Evolutionary conservation across 805 yeast species (phyloP), one percentile per base, ranked within the genome.

Genomic region (Yarrowia sp.): DNA sequence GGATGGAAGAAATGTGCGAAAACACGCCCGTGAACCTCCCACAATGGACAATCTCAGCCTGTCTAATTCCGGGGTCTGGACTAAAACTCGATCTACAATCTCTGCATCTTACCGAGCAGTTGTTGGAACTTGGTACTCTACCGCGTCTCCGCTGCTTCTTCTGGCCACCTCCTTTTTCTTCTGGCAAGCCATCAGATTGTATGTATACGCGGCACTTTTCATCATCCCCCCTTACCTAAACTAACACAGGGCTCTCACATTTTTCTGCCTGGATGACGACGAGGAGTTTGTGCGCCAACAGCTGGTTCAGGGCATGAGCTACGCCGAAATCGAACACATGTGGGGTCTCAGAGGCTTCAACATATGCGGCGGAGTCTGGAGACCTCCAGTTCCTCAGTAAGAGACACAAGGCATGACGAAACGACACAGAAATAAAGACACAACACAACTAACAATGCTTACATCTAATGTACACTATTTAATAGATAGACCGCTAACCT

Each of bases 231-330:
- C 14, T 12, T 59, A 32, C 52, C 65, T 43, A 43, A 36, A 45
- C 65, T 59, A 59, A 59, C 65, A 45, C 65, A 59, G 65, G 65
- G 65, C 65, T 11, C 52, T 59, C 22, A 59, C 52, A 9, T 59
- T 59, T 45, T 45, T 59, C 52, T 59, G 65, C 46, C 65, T 59
- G 42, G 52, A 59, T 48, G 65, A 59, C 52, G 65, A 59, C 52
- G 65, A 59, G 52, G 65, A 59, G 42, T 59, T 59, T 59, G 65
- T 59, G 35, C 65, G 65, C 40, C 65, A 59, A 19, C 65, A 59
- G 52, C 65, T 59, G 35, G 41, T 59, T 8, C 50, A 59, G 52
- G 65, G 65, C 42, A 59, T 59, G 65, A 43, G 52, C 52, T 59
- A 59, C 19, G 52, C 65, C 4, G 65, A 59, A 35, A 59, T 59